These are phyloP conservation scores for Coemansia sp. DNA, from an alignment of 192 early-diverging fungal genomes.

Conservation along the genomic window DNA sequence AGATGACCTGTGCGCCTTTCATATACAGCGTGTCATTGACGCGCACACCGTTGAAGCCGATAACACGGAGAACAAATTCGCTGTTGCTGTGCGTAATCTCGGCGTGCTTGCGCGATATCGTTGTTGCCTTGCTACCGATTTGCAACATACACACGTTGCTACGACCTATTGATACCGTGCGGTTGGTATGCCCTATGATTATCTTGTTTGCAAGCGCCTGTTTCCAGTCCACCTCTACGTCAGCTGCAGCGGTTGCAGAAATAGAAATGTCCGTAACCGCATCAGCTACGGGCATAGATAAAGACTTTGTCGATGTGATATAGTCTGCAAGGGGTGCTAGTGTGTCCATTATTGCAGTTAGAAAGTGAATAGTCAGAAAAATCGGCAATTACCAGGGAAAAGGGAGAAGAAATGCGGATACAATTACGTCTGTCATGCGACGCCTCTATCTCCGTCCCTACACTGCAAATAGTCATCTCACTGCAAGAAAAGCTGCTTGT, in stretches of 20 bases:
- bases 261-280: background rate
- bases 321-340: no score
- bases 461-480: no score
- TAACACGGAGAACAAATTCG: slow-evolving; percentile 30
- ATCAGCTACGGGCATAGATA: background rate
- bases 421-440: no score
- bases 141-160: slow-evolving; percentile 40
- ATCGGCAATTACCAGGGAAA: no score
- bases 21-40: slow-evolving; percentile 36
- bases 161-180: slow-evolving; percentile 43
- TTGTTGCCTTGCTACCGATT: slow-evolving; percentile 36
- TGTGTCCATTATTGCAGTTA: no score
- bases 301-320: no score
- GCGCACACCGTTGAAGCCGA: slow-evolving; percentile 51
- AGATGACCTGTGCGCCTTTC: slow-evolving; percentile 17
- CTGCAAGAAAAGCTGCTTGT: no score
- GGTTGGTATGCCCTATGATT: slow-evolving; percentile 25
- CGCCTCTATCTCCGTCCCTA: no score
- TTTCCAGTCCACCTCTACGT: slow-evolving; percentile 18
- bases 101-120: slow-evolving; percentile 47
- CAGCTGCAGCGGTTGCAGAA: background rate
- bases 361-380: no score
- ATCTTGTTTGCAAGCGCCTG: slow-evolving; percentile 34
- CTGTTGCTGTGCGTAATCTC: slow-evolving; percentile 16
- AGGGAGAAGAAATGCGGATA: no score